Base-by-base conservation (phyloP, 129 eudicot species). In the Mikania micrantha region DNA sequence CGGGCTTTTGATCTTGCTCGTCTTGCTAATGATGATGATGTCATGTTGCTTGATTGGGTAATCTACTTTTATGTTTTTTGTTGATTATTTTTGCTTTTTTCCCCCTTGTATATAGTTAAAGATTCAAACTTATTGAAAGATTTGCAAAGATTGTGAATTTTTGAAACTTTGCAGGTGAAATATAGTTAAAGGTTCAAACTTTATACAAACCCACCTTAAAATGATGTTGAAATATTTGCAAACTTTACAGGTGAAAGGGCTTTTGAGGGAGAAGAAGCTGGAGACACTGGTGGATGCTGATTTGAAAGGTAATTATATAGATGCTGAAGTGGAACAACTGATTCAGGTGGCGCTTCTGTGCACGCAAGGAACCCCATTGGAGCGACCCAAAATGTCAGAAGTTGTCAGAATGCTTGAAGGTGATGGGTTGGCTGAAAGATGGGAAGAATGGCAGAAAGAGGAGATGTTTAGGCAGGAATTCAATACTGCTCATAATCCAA, bases 401-500 rank as follows among this genome's bases (percentile, higher is more conserved):
- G 96, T 91, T 27, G 96, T 91, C 5, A 78, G 96, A 73, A 91
- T 91, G 97, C 85, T 91, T 27, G 97, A 91, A 78, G 97, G 97
- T 7, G 96, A 91, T 32, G 96, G 96, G 28, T 77, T 91, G 60
- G 96, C 96, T 0, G 94, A 85, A 81, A 84, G 88, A 65, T 91
- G 96, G 97, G 97, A 91, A 41, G 96, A 91, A 69, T 91, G 96
- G 97, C 97, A 91, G 69, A 91, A 85, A 77, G 91, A 83, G 12
- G 97, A 91, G 47, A 76, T 85, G 86, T 78, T 80, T 77, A 83
- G 90, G 9, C 94, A 88, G 63, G 97, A 91, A 19, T 76, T 78
- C 44, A 83, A 73, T 57, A 65, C 73, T n/a, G 17, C 80, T 9
- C 83, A 80, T 68, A 54, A 79, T 35, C 87, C 83, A 29, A 79